These are phyloP conservation scores for Saturnispora gosingensis DNA, from an alignment of 805 yeast genomes.

Conservation along the genomic window DNA sequence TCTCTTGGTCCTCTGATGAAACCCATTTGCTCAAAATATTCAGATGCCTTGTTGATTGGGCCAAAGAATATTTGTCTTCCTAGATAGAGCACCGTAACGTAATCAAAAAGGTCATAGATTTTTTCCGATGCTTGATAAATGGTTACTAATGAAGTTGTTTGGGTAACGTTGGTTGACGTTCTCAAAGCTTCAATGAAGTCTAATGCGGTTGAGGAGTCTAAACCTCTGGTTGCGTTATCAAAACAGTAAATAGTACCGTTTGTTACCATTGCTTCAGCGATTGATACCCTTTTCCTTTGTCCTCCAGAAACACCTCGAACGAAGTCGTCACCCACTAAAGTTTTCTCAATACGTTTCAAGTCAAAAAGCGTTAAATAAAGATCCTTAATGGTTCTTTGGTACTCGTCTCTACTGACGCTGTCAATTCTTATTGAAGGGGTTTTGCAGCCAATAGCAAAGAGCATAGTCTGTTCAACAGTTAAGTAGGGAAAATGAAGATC, in stretches of 20 bases:
- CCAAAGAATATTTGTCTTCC: conserved; percentile 63
- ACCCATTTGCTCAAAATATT: conserved; percentile 57
- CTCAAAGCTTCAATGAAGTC: conserved; percentile 63
- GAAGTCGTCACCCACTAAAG: conserved; percentile 38
- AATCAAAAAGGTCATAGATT: conserved; percentile 55
- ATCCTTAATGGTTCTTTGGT: conserved; percentile 35
- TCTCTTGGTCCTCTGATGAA: conserved; percentile 24
- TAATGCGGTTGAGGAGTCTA: conserved; percentile 76
- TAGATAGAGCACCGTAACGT: conserved; percentile 48
- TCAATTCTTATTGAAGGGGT: conserved; percentile 43
- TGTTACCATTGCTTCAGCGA: conserved; percentile 65
- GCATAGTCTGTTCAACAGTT: conserved; percentile 46
- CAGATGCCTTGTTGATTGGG: conserved; percentile 42
- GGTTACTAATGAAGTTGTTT: conserved; percentile 14
- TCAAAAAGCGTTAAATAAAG: conserved; percentile 46
- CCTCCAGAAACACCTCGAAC: conserved; percentile 72
- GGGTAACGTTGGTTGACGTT: conserved; percentile 17
- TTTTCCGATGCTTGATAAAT: conserved; percentile 52
- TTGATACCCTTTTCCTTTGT: conserved; percentile 76
- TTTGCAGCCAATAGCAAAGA: conserved; percentile 45
- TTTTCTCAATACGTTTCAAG: conserved; percentile 44
- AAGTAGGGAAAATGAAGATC: conserved; percentile 50
- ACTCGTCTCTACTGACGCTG: conserved; percentile 31
- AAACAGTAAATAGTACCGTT: conserved; percentile 59
- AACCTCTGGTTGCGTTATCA: conserved; percentile 82